phyloP scores from a whole-genome alignment of 1,139 yeast species.

The Pneumocystis canis region DNA sequence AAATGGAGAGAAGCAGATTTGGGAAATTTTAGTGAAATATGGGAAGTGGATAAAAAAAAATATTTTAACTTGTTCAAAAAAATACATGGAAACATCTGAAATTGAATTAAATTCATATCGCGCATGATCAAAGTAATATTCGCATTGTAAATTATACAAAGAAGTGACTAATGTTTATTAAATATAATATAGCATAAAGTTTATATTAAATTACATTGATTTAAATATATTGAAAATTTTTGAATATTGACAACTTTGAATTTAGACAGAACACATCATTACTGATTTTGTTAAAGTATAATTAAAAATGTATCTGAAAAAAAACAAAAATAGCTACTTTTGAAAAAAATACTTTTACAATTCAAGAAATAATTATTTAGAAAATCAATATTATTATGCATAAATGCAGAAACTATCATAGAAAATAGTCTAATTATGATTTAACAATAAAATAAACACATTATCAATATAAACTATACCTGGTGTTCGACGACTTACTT shows the following conservation, averaged over 20 bases:
- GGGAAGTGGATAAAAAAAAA: neutral
- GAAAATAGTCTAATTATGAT: neutral
- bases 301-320: neutral
- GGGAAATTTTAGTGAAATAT: neutral
- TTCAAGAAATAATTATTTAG: neutral
- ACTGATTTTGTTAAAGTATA: neutral
- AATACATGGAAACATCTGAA: neutral
- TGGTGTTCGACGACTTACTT: slow-evolving; percentile 87
- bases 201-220: neutral
- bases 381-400: neutral
- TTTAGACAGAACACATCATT: neutral
- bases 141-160: neutral
- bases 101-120: neutral
- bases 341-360: neutral
- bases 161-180: neutral
- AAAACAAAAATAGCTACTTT: neutral
- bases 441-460: neutral
- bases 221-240: neutral
- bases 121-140: neutral
- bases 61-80: neutral
- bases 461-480: slow-evolving; percentile 22
- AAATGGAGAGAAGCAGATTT: neutral
- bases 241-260: neutral
- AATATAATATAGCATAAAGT: neutral
- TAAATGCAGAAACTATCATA: neutral